Percentiles rank a stretch among this genome's conserved stretches.
phyloP scores from a whole-genome alignment of 2,329 filamentous ascomycete species.

The Metarhizium humberi region DNA sequence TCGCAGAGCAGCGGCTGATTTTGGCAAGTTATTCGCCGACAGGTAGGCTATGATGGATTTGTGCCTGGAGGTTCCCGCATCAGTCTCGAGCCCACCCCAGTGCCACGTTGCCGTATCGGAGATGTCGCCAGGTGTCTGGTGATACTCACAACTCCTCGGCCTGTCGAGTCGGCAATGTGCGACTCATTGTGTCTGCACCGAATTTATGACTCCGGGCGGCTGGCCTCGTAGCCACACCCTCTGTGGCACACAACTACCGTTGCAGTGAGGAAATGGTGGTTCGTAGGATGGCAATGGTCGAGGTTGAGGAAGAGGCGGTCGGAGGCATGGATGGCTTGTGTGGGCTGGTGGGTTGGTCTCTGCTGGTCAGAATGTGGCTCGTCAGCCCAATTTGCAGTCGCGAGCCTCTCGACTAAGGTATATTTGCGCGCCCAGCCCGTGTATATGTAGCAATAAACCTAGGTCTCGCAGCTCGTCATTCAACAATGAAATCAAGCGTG shows the following conservation, averaged over 20 bases:
- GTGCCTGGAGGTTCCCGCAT: slow-evolving; percentile 47
- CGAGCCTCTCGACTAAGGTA: not conserved
- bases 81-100: not conserved
- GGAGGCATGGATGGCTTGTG: slow-evolving; percentile 1
- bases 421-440: not conserved
- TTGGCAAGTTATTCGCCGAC: slow-evolving; percentile 59
- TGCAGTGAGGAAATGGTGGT: not conserved
- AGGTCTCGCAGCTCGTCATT: not conserved
- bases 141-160: slow-evolving; percentile 75
- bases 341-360: not conserved
- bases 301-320: slow-evolving; percentile 5
- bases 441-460: not conserved
- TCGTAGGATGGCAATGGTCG: not conserved
- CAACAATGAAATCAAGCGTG: not conserved
- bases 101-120: slow-evolving; percentile 2
- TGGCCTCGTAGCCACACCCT: slow-evolving; percentile 1
- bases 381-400: not conserved
- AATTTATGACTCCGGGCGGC: not conserved
- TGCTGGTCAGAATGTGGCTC: not conserved
- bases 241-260: not conserved
- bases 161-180: slow-evolving; percentile 68
- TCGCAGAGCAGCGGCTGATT: slow-evolving; percentile 61
- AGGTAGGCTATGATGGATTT: slow-evolving; percentile 92
- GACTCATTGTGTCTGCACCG: slow-evolving; percentile 46
- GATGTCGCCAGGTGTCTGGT: slow-evolving; percentile 3